Evolutionary conservation across 306 rosid genomes (phyloP), one percentile per base, ranked within the genome.

Genomic region (Cicer cuneatum): DNA sequence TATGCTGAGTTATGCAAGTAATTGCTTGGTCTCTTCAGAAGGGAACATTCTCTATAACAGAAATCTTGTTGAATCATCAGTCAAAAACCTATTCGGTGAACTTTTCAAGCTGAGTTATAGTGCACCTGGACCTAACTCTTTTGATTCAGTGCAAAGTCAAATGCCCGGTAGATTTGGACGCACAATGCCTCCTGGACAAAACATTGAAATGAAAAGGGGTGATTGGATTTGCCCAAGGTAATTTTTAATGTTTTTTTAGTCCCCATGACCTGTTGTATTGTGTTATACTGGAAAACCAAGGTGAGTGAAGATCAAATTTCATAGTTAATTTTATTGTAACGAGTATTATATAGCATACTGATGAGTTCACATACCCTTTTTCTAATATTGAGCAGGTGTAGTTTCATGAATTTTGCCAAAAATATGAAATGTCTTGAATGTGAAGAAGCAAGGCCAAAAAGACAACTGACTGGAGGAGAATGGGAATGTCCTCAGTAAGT

Each of bases 401-500:
- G 72, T 90, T 94, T 94, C 82, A 89, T 94, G 97, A 94, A 94
- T 86, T 94, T 94, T 69, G 96, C 99, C 21, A 87, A 90, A 81
- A 94, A 94, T 78, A 48, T 79, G 10, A 89, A 92, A 78, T 94
- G 99, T 76, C 96, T 89, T 4, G 95, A 94, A 71, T 94, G 99
- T 41, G 94, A 90, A 78, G 99, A 90, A 87, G 87, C 89, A 62
- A 87, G 95, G 57, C 99, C 97, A 57, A 85, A 88, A 82, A 84
- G 90, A 48, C 96, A 92, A 81, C 83, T 94, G 61, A 85, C 89
- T 73, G 97, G 97, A 51, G 89, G 89, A 75, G 99, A 94, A 82
- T 94, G 99, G 99, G 99, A 94, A 81, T 94, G 99, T 77, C 99
- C 99, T 71, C 97, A 94, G 99, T 94, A 79, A 82, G 99, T 76